Evolutionary conservation across 495 filamentous ascomycete genomes (phyloP).

Genomic region (Aspergillus carlsbadensis): DNA sequence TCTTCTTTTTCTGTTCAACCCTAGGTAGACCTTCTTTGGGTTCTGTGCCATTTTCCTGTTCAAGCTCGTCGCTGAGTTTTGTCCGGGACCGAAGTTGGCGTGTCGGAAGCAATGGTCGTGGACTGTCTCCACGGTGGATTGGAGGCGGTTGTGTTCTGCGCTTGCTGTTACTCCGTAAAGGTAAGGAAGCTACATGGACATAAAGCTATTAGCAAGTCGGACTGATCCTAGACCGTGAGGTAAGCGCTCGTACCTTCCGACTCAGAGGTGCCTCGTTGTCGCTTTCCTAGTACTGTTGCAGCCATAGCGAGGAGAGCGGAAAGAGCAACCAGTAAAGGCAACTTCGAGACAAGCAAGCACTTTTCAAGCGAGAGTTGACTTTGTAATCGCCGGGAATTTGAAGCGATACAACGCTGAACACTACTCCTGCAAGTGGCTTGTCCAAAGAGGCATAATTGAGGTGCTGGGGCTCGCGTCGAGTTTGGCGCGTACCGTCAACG

Average conservation of each 20-base stretch:
- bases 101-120: slow-evolving; percentile 17
- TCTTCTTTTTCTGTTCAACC: slow-evolving; percentile 26
- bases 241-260: slow-evolving; percentile 49
- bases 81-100: slow-evolving; percentile 39
- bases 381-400: background rate
- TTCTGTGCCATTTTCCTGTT: slow-evolving; percentile 29
- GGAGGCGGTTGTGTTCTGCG: slow-evolving; percentile 52
- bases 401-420: too few relatives aligned
- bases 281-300: slow-evolving; percentile 69
- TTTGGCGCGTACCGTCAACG: background rate
- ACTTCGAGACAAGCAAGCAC: background rate
- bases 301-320: slow-evolving; percentile 50
- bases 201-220: slow-evolving; percentile 20
- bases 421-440: slow-evolving; percentile 4
- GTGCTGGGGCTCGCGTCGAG: background rate
- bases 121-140: slow-evolving; percentile 27
- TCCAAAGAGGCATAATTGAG: slow-evolving; percentile 31
- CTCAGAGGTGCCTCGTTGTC: slow-evolving; percentile 55
- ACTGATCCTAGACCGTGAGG: background rate
- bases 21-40: slow-evolving; percentile 22
- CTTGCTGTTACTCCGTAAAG: slow-evolving; percentile 58
- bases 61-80: slow-evolving; percentile 16
- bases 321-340: slow-evolving; percentile 20
- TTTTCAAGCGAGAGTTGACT: background rate
- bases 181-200: slow-evolving; percentile 33